A percentile compares a stretch with the other conserved stretches of the same genome.
These are phyloP conservation scores for Solanum lycopersicoides DNA, from an alignment of 257 asterid genomes.

Conservation along the genomic window DNA sequence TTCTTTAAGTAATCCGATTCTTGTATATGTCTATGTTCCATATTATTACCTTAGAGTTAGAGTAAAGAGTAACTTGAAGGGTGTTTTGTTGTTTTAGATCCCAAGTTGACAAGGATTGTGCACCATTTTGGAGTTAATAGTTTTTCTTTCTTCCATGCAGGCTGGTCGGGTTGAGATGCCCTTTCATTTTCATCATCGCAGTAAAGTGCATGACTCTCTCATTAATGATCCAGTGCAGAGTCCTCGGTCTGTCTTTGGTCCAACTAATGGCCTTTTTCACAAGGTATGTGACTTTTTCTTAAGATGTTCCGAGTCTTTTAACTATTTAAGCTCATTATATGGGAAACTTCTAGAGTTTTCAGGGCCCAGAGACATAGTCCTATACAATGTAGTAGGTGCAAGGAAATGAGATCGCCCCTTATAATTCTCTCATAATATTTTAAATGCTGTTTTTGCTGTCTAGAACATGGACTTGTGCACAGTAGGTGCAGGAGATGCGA, in stretches of 20 bases:
- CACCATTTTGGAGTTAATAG: not conserved
- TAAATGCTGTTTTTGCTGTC: not conserved
- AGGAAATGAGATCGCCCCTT: not conserved
- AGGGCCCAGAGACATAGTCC: not conserved
- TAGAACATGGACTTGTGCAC: not conserved
- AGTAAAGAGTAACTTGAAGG: not conserved
- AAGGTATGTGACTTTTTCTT: constrained; percentile 18
- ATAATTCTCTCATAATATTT: not conserved
- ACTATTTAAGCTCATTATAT: not conserved
- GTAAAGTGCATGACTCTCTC: constrained; percentile 13
- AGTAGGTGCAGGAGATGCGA: not conserved
- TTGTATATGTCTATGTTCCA: not conserved
- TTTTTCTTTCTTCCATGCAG: constrained; percentile 13
- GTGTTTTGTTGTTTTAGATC: not conserved
- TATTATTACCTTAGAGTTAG: not conserved
- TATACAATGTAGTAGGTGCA: not conserved
- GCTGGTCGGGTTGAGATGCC: constrained; percentile 21
- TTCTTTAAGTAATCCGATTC: not conserved
- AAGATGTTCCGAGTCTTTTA: not conserved
- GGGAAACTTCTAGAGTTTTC: not conserved
- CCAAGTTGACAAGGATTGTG: not conserved
- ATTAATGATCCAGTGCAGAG: constrained; percentile 21
- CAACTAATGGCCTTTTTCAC: constrained; percentile 19
- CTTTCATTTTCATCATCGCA: constrained; percentile 24
- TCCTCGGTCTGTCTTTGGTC: constrained; percentile 36